phyloP scores from a whole-genome alignment of 129 eudicot species.

The Centella asiatica region DNA sequence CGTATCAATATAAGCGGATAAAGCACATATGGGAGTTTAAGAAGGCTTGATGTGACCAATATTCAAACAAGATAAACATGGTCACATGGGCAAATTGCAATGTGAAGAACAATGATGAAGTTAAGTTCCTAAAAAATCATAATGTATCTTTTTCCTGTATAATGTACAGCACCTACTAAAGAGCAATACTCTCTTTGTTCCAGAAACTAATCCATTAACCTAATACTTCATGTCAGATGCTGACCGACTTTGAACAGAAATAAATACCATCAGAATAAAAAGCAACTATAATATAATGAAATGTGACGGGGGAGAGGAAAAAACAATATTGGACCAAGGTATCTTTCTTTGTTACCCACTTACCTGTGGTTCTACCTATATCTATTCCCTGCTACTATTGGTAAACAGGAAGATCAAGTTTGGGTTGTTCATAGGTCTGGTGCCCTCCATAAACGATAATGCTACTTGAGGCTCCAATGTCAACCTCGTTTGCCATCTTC shows the following conservation, averaged over 20 bases:
- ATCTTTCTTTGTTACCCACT: neutral
- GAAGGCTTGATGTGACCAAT: neutral
- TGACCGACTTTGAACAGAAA: neutral
- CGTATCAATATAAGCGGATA: too few species aligned
- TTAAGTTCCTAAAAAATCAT: neutral
- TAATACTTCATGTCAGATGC: neutral
- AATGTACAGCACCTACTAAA: neutral
- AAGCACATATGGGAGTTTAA: too few species aligned
- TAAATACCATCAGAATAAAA: neutral
- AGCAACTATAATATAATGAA: neutral
- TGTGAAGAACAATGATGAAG: neutral
- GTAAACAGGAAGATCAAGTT: conserved; percentile 67
- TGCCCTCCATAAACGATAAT: conserved; percentile 26
- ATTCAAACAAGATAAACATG: neutral
- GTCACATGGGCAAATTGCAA: neutral
- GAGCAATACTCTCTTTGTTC: neutral
- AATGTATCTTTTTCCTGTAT: neutral
- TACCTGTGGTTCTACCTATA: neutral
- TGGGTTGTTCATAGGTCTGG: conserved; percentile 35
- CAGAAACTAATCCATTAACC: neutral
- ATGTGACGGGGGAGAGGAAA: neutral
- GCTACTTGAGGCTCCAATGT: conserved; percentile 45
- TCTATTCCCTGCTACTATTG: conserved; percentile 14
- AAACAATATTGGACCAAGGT: neutral
- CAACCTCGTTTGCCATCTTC: conserved; percentile 54